Base-by-base conservation (phyloP, 2,329 filamentous ascomycete genomes). In the Xylariaceae sp. region DNA sequence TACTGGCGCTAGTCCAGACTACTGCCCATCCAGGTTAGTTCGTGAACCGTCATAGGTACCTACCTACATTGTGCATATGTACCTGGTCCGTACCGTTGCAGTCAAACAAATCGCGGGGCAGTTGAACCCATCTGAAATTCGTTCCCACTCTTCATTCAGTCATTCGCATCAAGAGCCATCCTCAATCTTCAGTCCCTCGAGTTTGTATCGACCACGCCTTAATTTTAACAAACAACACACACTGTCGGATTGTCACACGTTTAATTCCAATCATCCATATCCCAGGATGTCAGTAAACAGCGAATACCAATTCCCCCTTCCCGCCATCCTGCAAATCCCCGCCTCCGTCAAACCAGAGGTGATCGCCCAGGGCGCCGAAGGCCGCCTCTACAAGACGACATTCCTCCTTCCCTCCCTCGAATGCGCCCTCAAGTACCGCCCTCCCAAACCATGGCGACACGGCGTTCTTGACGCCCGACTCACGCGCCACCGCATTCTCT, bases 281-380 rank as follows among this genome's bases (percentile, higher is more conserved):
- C 13, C 48, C 44, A 62, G 15, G 18, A 65, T 64, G 61, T 59
- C 61, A 13, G 42, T 50, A 58, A 53, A 62, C 51, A 30, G 23
- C 23, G 23, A 30, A 30, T 58, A 62, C 15, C 48, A 59, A 45
- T 79, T 80, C 67, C 75, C 80, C 65, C 85, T 90, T 63, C 88
- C 88, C 44, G 74, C 79, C 39, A 82, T 88, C 66, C 88, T 92
- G 74, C 79, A 80, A 60, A 78, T 85, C 77, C 82, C 83, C 72
- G 78, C 82, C 62, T 78, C 84, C 45, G 73, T 79, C 66, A 75
- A 83, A 53, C 85, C 90, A 64, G 74, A 72, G 53, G 88, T 96
- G 70, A 84, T 97, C 67, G 88, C 90, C 59, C 94, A 97, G 81
- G 94, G 94, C 76, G 94, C 94, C 72, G 94, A 99, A 83, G 92